Base-by-base conservation (phyloP, 805 yeast species). In the Blastobotrys muscicola region DNA sequence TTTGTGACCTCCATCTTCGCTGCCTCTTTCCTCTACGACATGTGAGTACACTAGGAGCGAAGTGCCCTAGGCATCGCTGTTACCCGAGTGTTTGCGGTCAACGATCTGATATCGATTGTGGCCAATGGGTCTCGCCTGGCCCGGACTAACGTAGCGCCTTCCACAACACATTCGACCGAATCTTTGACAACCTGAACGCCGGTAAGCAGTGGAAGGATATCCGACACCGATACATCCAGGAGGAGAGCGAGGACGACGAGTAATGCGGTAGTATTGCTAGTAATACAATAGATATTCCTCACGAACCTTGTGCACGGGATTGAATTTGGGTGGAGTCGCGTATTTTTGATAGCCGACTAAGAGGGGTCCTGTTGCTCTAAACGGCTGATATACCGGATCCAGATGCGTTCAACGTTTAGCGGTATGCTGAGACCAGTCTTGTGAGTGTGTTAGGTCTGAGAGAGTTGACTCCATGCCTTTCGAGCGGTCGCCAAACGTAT, bases 1-100 rank as follows among this genome's bases (percentile, higher is more conserved):
- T 85, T 75, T 67, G 95, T 89, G 50, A 85, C 85, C 52, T 71
- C 92, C 50, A 72, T 89, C 49, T 82, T 89, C 55, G 82, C 78
- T 41, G 78, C 84, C 57, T 87, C 97, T 39, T 89, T 89, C 61
- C 78, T 79, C 50, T 86, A 87, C 76, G 68, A 65, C 51, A 54
- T 63, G 60, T 56, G 49, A 47, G 60, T 51, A 12, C 15, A 9
- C 20, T 15, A 31, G 33, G 33, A 11, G 33, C n/a, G 33, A 3
- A 11, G 33, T 5, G 3, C 13, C n/a, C 33, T 11, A 12, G 13
- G 4, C 4, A 5, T 4, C 13, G 4, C 33, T 3, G 33, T 11
- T 3, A 12, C 33, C 8, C 8, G 13, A 4, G 8, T 11, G 33
- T 4, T 31, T 31, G 33, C 37, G 11, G n/a, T 34, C 20, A 7